Evolutionary conservation across 768 basidiomycete genomes (phyloP), one percentile per base, ranked within the genome.

Genomic region (Collybia nuda): DNA sequence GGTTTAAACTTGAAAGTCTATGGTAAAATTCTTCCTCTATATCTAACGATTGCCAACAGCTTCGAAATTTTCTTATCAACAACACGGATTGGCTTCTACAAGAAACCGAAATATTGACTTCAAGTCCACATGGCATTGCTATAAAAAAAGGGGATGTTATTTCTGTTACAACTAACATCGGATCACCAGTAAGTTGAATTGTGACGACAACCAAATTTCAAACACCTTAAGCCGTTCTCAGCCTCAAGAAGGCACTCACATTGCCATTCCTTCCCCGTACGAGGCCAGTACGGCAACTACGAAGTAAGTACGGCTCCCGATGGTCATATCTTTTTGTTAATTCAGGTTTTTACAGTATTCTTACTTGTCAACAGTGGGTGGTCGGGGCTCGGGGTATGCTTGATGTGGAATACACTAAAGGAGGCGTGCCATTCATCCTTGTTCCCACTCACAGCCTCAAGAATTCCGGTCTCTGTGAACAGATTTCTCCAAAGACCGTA

Each of bases 131-230:
- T 51, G 80, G 81, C 23, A 65, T 90, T n/a, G 83, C 79, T 15
- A 67, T 90, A 52, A 75, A 79, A 69, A 89, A 87, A 58, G 86
- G 85, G 11, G 60, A 72, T 17, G 77, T 87, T 8, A 69, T 88
- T 43, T 75, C 81, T 11, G 66, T 90, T 36, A 54, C 85, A 54
- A 90, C 86, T 19, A 88, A 85, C 66, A 80, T 89, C 52, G 89
- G 87, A 26, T 86, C 86, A 48, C 85, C 86, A 18, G 86, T 88
- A 61, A 48, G 77, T 54, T 40, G 37, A 41, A 17, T 48, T n/a
- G 22, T 41, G 6, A 41, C 37, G 26, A 54, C 17, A 21, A 24
- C 15, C 44, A 5, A 26, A 17, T 36, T 14, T 6, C 39, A 7
- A 23, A 48, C 6, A 14, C 38, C 12, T 44, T 53, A 36, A 14